A percentile compares a stretch with the other conserved stretches of the same genome.
These are phyloP conservation scores for Orbilia brochopaga DNA, from an alignment of 2,329 filamentous ascomycete species.

Conservation along the genomic window DNA sequence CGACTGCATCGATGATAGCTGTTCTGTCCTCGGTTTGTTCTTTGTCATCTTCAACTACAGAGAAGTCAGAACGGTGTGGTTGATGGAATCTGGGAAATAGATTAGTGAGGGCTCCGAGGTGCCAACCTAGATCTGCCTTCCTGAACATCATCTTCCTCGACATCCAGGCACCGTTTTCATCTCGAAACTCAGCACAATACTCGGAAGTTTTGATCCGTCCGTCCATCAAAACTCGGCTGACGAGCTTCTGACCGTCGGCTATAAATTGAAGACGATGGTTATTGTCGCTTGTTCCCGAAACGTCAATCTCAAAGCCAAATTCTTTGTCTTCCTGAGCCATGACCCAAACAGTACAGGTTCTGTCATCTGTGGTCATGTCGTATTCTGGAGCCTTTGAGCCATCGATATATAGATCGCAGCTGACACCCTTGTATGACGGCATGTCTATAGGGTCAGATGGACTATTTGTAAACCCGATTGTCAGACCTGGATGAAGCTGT, in stretches of 20 bases:
- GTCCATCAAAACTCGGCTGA: neutral
- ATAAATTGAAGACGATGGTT: neutral
- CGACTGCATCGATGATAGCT: neutral
- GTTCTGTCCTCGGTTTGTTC: neutral
- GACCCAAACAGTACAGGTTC: constrained; percentile 5
- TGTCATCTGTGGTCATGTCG: neutral
- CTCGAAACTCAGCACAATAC: too few species aligned
- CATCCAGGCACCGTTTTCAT: too few species aligned
- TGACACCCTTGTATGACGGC: constrained; percentile 14
- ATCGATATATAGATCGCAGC: constrained; percentile 13
- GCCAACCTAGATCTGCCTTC: too few species aligned
- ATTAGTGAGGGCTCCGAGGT: too few species aligned
- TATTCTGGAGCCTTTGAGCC: constrained; percentile 15
- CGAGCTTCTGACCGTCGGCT: constrained; percentile 8
- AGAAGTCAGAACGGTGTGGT: too few species aligned
- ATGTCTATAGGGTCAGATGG: too few species aligned
- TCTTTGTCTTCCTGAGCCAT: constrained; percentile 10
- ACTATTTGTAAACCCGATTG: too few species aligned
- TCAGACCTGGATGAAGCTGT: too few species aligned
- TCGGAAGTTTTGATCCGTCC: neutral
- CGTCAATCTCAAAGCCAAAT: constrained; percentile 4
- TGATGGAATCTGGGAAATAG: too few species aligned
- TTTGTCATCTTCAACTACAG: constrained; percentile 2
- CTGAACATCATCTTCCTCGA: too few species aligned
- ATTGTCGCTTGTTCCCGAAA: neutral